Conservation (phyloP, 768 basidiomycete species). For the Hygrocybe punicea region DNA sequence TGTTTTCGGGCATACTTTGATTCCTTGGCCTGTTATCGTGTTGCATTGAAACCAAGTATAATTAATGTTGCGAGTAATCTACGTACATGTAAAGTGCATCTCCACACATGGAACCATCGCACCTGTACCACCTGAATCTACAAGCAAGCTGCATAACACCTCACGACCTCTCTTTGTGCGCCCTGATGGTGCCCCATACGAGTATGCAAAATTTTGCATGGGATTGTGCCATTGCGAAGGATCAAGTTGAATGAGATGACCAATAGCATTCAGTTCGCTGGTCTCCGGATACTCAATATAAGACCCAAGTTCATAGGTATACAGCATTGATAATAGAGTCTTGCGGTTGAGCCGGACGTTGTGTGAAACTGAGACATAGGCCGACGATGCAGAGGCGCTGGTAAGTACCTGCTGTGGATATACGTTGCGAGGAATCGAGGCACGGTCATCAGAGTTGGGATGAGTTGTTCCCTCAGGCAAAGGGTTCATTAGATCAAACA, state of each 20-base stretch:
- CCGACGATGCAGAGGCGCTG: not conserved
- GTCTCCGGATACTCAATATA: slow-evolving; percentile 18
- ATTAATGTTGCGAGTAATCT: not conserved
- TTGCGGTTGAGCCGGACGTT: slow-evolving; percentile 11
- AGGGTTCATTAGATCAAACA: not conserved
- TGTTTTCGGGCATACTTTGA: slow-evolving; percentile 15
- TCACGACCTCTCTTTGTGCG: slow-evolving; percentile 3
- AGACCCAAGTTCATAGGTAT: slow-evolving; percentile 7
- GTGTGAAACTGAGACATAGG: slow-evolving; percentile 6
- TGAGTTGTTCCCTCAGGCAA: not conserved
- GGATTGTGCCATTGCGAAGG: slow-evolving; percentile 12
- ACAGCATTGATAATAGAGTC: slow-evolving; percentile 10
- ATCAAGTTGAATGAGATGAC: slow-evolving; percentile 12
- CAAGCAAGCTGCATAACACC: slow-evolving; percentile 7
- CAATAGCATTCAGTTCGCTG: not conserved
- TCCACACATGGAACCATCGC: slow-evolving; percentile 12
- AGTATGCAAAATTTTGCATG: slow-evolving; percentile 13
- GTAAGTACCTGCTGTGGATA: not conserved
- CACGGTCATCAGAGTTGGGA: not conserved
- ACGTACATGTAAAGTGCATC: slow-evolving; percentile 19
- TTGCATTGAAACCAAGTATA: not conserved
- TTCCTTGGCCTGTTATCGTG: slow-evolving; percentile 13
- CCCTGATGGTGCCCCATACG: slow-evolving; percentile 11
- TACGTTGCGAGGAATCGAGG: not conserved
- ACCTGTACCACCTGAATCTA: not conserved